A percentile compares a stretch with the other conserved stretches of the same genome.
Evolutionary conservation across 176 grass and related monocot species (phyloP).

Genomic region (Areca catechu): DNA sequence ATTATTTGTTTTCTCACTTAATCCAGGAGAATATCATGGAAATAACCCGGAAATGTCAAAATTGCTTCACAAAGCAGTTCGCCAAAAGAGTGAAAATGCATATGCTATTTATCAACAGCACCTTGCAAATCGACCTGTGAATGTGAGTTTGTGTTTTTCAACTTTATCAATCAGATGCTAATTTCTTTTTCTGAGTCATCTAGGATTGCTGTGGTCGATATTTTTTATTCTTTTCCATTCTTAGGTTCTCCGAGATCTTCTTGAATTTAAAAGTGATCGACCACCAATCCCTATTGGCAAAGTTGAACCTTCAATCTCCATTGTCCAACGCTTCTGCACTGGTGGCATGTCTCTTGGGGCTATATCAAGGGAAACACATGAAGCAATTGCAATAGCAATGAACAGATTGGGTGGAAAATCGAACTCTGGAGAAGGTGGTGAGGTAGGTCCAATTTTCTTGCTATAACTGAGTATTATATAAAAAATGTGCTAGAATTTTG

Average conservation of each 20-base stretch:
- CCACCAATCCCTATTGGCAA: conserved; percentile 79
- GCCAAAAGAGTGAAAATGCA: conserved; percentile 88
- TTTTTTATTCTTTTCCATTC: conserved; percentile 2
- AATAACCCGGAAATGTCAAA: conserved; percentile 99
- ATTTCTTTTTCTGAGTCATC: too few species aligned
- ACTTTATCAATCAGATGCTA: conserved; percentile 11
- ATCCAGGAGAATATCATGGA: conserved; percentile 87
- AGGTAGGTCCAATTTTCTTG: conserved; percentile 48
- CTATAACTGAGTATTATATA: conserved; percentile 15
- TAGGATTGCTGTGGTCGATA: background rate
- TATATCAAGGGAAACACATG: conserved; percentile 99
- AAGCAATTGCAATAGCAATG: conserved; percentile 99
- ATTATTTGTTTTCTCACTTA: conserved; percentile 2
- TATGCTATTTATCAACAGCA: conserved; percentile 97
- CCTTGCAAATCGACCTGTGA: conserved; percentile 91
- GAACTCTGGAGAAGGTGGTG: conserved; percentile 99
- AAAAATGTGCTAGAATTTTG: too few species aligned
- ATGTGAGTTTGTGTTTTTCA: conserved; percentile 51
- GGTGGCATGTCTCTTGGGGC: conserved; percentile 99
- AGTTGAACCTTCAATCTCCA: conserved; percentile 91
- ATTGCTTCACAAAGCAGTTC: conserved; percentile 92
- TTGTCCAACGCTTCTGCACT: conserved; percentile 92
- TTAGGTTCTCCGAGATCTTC: conserved; percentile 98
- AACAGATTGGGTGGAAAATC: conserved; percentile 97
- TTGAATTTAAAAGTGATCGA: conserved; percentile 81